Conservation (phyloP, 768 basidiomycete genomes). For the Ephemerocybe angulata region DNA sequence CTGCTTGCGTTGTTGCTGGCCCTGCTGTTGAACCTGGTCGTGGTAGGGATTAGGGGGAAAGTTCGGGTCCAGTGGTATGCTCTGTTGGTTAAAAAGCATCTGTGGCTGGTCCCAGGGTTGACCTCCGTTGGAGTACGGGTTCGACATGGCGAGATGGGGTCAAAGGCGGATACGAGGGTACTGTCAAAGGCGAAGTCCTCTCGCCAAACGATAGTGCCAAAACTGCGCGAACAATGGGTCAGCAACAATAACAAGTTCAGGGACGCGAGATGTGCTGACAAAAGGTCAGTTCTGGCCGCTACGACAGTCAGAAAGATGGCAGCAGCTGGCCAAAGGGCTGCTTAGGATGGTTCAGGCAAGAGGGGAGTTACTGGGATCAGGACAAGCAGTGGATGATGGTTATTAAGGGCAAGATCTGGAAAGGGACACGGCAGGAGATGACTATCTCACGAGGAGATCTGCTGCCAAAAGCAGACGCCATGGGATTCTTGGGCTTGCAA, state of each 20-base stretch:
- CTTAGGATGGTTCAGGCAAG: neutral
- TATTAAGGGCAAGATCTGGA: neutral
- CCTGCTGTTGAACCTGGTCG: constrained; percentile 13
- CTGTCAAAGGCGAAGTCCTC: too few species aligned
- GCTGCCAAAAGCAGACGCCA: neutral
- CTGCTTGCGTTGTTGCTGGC: constrained; percentile 19
- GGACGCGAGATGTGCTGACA: too few species aligned
- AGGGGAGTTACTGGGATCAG: neutral
- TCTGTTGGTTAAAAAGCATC: constrained; percentile 21
- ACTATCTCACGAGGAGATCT: neutral
- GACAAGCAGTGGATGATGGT: neutral
- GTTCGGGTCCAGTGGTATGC: constrained; percentile 37
- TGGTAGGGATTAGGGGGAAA: constrained; percentile 16
- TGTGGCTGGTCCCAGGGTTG: constrained; percentile 26
- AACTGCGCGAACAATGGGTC: neutral
- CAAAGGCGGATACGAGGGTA: neutral
- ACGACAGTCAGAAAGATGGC: too few species aligned
- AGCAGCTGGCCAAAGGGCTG: neutral
- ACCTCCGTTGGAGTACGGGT: constrained; percentile 21
- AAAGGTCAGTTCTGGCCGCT: too few species aligned
- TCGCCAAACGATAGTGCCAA: too few species aligned
- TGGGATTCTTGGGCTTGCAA: neutral
- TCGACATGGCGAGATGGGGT: constrained; percentile 13
- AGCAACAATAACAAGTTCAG: neutral
- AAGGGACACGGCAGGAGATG: neutral